These are phyloP conservation scores for Phanerodontia chrysosporium DNA, from an alignment of 768 basidiomycete genomes.

Conservation along the genomic window DNA sequence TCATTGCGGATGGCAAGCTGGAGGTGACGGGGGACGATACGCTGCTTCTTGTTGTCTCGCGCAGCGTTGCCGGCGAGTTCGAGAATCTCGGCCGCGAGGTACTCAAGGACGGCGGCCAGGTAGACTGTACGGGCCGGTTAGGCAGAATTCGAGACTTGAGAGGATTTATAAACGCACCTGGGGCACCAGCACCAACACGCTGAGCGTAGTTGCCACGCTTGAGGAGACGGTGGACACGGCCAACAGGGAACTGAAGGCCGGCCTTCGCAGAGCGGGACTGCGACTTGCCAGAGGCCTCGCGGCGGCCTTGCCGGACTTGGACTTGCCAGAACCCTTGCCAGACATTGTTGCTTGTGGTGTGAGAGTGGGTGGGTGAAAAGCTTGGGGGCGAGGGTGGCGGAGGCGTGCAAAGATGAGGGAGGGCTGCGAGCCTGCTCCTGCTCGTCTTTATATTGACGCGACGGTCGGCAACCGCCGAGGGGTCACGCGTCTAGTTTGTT, in stretches of 20 bases:
- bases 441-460: constrained; percentile 2
- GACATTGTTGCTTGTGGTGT: constrained; percentile 27
- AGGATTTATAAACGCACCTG: constrained; percentile 42
- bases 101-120: constrained; percentile 89
- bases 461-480: background rate
- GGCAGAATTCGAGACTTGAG: background rate
- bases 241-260: constrained; percentile 85
- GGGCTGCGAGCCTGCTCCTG: constrained; percentile 11
- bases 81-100: constrained; percentile 90
- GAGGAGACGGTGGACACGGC: constrained; percentile 87
- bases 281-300: constrained; percentile 42
- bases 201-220: constrained; percentile 85
- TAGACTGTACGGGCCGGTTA: constrained; percentile 60
- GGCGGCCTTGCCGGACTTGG: constrained; percentile 59
- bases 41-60: constrained; percentile 90
- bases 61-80: constrained; percentile 90
- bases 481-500: constrained; percentile 17
- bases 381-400: background rate
- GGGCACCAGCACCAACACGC: constrained; percentile 86
- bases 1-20: constrained; percentile 95
- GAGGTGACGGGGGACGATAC: constrained; percentile 93
- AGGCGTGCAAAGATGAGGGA: constrained; percentile 9
- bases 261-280: constrained; percentile 73
- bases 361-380: constrained; percentile 9
- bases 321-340: constrained; percentile 53